phyloP scores from a whole-genome alignment of 495 filamentous ascomycete species.

The Penicillium chermesinum region DNA sequence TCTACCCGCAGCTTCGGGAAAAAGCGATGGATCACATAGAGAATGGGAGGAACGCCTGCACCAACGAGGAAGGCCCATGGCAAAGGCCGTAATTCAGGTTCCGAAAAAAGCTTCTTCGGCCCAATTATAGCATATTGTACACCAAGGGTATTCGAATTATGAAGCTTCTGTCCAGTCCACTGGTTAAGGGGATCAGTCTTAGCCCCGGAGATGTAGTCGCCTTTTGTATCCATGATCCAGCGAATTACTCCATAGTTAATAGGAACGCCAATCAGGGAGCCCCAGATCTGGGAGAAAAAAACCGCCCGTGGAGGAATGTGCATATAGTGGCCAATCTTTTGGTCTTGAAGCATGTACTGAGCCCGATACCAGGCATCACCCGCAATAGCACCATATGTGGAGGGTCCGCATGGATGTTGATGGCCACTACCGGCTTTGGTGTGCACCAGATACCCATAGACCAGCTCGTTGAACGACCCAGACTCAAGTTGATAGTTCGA shows the following conservation, averaged over 20 bases:
- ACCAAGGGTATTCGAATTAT: constrained; percentile 43
- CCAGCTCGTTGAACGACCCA: constrained; percentile 51
- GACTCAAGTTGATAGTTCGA: constrained; percentile 51
- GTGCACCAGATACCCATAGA: constrained; percentile 56
- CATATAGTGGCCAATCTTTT: constrained; percentile 47
- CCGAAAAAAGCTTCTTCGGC: constrained; percentile 46
- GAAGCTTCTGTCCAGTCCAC: constrained; percentile 50
- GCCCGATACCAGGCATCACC: constrained; percentile 49
- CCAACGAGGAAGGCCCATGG: constrained; percentile 54
- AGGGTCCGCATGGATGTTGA: constrained; percentile 49
- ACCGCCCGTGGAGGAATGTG: constrained; percentile 40
- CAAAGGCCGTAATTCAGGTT: constrained; percentile 44
- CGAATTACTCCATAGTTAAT: constrained; percentile 43
- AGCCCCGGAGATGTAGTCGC: constrained; percentile 47
- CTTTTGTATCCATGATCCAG: constrained; percentile 45
- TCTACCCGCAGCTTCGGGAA: constrained; percentile 49
- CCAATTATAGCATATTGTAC: constrained; percentile 54
- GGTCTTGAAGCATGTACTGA: constrained; percentile 45
- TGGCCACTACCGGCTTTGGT: constrained; percentile 33
- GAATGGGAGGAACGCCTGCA: constrained; percentile 40
- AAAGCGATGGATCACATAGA: constrained; percentile 43
- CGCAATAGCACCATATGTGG: constrained; percentile 48
- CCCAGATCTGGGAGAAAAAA: constrained; percentile 41
- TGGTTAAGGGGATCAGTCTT: constrained; percentile 49
- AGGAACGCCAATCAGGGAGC: constrained; percentile 38